phyloP scores from a whole-genome alignment of 768 basidiomycete species.

The Boletellus sp. region DNA sequence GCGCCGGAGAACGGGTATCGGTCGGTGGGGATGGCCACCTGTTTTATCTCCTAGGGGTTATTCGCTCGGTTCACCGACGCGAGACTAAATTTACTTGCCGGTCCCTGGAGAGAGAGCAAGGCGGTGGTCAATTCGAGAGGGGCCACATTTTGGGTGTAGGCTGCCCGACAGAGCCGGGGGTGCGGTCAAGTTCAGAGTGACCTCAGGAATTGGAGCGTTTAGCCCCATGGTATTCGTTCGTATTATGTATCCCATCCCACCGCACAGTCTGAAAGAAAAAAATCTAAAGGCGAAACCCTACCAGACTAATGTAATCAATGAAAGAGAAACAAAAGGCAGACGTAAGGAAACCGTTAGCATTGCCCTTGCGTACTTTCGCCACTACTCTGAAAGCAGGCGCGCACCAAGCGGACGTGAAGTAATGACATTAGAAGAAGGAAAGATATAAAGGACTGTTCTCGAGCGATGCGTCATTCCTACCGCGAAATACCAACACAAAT shows the following conservation, averaged over 20 bases:
- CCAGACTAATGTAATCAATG: slow-evolving; percentile 4
- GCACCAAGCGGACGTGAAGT: neutral
- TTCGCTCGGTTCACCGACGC: too few species aligned
- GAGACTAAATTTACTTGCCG: too few species aligned
- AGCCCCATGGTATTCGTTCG: slow-evolving; percentile 3
- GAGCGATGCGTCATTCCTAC: slow-evolving; percentile 9
- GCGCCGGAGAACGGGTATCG: too few species aligned
- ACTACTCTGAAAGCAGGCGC: too few species aligned
- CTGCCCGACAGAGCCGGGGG: too few species aligned
- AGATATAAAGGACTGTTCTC: neutral
- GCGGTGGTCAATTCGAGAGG: too few species aligned
- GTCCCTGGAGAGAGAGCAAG: too few species aligned
- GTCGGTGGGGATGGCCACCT: too few species aligned
- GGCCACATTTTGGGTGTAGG: too few species aligned
- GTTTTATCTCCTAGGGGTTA: too few species aligned
- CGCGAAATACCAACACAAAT: slow-evolving; percentile 68
- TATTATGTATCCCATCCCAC: neutral
- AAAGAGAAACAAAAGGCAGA: neutral
- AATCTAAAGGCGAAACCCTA: slow-evolving; percentile 6
- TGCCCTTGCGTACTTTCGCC: neutral
- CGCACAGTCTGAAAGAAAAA: slow-evolving; percentile 2
- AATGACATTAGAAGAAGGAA: neutral
- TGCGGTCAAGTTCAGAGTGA: too few species aligned
- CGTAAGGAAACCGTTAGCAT: neutral
- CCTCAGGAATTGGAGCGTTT: too few species aligned